Percentiles rank a stretch among this genome's conserved stretches.
These are phyloP conservation scores for Tremellales sp. DNA, from an alignment of 1,284 basidiomycete genomes.

Conservation along the genomic window DNA sequence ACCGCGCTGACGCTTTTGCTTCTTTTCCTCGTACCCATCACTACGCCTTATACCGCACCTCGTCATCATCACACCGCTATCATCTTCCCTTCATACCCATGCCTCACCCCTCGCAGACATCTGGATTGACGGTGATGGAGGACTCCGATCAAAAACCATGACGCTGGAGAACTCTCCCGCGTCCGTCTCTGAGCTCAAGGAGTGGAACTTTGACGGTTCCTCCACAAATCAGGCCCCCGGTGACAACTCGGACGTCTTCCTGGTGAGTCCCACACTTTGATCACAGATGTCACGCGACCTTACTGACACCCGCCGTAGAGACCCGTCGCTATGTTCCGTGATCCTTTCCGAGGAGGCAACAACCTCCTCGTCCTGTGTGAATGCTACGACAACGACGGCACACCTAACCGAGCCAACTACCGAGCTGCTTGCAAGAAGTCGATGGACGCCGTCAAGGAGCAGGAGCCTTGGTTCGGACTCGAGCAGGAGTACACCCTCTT, in stretches of 20 bases:
- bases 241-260: conserved; percentile 93
- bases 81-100: not conserved
- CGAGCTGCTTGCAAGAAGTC: conserved; percentile 85
- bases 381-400: conserved; percentile 98
- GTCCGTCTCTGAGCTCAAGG: conserved; percentile 55
- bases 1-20: not conserved
- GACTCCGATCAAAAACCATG: conserved; percentile 91
- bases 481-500: conserved; percentile 99
- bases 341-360: conserved; percentile 98
- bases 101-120: conserved; percentile 62
- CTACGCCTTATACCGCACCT: not conserved
- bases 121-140: conserved; percentile 91
- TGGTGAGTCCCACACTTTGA: conserved; percentile 49
- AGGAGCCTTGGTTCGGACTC: conserved; percentile 92
- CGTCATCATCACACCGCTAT: not conserved
- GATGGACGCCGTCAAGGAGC: conserved; percentile 81
- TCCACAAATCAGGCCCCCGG: conserved; percentile 96
- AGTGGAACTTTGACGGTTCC: conserved; percentile 99
- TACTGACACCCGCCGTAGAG: conserved; percentile 53
- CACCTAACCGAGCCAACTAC: conserved; percentile 96
- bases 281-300: not conserved
- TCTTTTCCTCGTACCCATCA: conserved; percentile 1
- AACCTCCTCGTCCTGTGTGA: conserved; percentile 96
- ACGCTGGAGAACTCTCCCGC: conserved; percentile 42
- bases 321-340: conserved; percentile 95